phyloP scores from a whole-genome alignment of 495 filamentous ascomycete species.

The Tetracladium setigerum region DNA sequence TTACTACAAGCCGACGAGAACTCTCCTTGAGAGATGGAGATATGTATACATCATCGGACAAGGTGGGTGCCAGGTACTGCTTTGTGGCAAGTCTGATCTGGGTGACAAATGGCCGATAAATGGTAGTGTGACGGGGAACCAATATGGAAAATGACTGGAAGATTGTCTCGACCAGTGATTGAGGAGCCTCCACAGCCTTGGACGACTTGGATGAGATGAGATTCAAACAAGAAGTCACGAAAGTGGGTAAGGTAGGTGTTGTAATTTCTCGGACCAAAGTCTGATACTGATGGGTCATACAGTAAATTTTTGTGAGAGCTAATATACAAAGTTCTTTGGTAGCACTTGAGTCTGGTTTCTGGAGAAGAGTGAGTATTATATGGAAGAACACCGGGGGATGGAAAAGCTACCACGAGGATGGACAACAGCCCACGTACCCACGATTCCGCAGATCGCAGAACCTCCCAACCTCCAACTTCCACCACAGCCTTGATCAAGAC shows the following conservation, averaged over 20 bases:
- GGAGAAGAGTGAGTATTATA: slow-evolving; percentile 2
- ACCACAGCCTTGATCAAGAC: slow-evolving; percentile 72
- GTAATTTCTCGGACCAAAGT: slow-evolving; percentile 82
- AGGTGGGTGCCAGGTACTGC: slow-evolving; percentile 49
- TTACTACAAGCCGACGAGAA: slow-evolving; percentile 53
- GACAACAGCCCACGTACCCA: slow-evolving; percentile 69
- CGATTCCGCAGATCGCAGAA: slow-evolving; percentile 56
- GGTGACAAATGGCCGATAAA: slow-evolving; percentile 63
- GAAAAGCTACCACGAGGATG: slow-evolving; percentile 51
- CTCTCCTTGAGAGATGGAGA: slow-evolving; percentile 40
- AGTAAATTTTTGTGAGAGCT: slow-evolving; percentile 72
- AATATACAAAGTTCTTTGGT: slow-evolving; percentile 68
- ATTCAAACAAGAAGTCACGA: slow-evolving; percentile 64
- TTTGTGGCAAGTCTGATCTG: slow-evolving; percentile 56
- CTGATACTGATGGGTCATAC: slow-evolving; percentile 69
- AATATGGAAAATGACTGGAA: slow-evolving; percentile 57
- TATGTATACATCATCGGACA: slow-evolving; percentile 33
- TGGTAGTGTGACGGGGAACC: slow-evolving; percentile 68
- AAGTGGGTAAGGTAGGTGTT: slow-evolving; percentile 69
- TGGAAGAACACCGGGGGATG: not conserved
- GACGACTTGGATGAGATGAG: slow-evolving; percentile 43
- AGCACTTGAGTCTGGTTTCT: slow-evolving; percentile 68
- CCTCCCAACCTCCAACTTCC: slow-evolving; percentile 74
- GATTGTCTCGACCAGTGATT: slow-evolving; percentile 51
- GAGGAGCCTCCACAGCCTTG: slow-evolving; percentile 27